Evolutionary conservation across 495 filamentous ascomycete species (phyloP).

Genomic region (Aspergillus sclerotioniger): DNA sequence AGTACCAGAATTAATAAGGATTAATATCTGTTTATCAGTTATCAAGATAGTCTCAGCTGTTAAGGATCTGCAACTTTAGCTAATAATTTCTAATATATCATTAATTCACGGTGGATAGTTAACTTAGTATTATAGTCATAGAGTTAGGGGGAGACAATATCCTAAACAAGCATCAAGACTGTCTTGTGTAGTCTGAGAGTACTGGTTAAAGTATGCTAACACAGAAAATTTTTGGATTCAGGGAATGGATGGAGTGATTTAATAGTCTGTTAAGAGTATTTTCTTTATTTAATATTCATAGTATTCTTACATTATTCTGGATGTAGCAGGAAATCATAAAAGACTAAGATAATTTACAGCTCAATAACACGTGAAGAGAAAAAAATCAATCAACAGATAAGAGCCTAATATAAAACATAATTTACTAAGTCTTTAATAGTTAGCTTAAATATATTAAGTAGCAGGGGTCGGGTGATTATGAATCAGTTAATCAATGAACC

Average conservation of each 20-base stretch:
- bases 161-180: slow-evolving; percentile 1
- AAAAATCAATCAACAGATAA: background rate
- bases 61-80: slow-evolving; percentile 14
- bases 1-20: slow-evolving; percentile 18
- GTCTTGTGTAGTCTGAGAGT: slow-evolving; percentile 2
- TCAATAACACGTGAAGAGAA: background rate
- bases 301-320: too few species aligned
- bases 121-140: slow-evolving; percentile 21
- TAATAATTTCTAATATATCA: slow-evolving; percentile 11
- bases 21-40: slow-evolving; percentile 19
- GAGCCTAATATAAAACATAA: slow-evolving; percentile 4
- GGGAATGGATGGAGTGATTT: background rate
- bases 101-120: slow-evolving; percentile 16
- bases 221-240: background rate
- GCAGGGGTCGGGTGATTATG: background rate
- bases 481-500: slow-evolving; percentile 4
- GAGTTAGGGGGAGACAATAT: slow-evolving; percentile 24
- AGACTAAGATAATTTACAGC: background rate
- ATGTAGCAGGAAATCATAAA: background rate
- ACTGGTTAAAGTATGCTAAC: background rate
- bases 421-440: slow-evolving; percentile 8
- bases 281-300: too few species aligned
- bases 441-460: too few species aligned
- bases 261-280: too few species aligned
- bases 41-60: slow-evolving; percentile 22